Base-by-base conservation (phyloP, 225 moss, liverwort and hornwort species). In the Marchantia polymorpha region DNA sequence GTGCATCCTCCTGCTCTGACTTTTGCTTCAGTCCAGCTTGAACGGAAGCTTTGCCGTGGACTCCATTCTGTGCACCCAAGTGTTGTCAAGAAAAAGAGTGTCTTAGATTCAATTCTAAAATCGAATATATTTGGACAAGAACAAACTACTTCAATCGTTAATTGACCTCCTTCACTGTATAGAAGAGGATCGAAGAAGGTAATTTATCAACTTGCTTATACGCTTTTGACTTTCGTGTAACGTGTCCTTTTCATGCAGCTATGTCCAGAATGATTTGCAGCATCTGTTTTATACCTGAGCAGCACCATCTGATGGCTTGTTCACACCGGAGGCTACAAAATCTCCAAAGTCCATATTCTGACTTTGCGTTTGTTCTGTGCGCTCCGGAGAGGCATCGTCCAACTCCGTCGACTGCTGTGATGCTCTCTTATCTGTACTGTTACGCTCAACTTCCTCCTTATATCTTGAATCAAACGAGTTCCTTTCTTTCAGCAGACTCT, bases 391-490 rank as follows among this genome's bases (percentile, higher is more conserved):
- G 55, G 79, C 49, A 55, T 75, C 80, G 16, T 82, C 84, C 7
- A 84, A 73, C 73, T 86, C 86, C 81, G 83, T 78, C 29, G 76
- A 81, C 30, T 75, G 74, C 55, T 80, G 76, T 26, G 79, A 16
- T 26, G 68, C 79, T 76, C 68, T 73, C 84, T 73, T 77, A 54
- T 87, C 80, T 51, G 84, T 80, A 29, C 75, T 84, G 64, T 77
- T 84, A 7, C 74, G 67, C n/a, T 82, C 83, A 66, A 84, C 72
- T 58, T 87, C 83, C 79, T 84, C 82, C 52, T 84, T 84, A 23
- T 76, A 84, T 80, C 47, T 82, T 54, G 67, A 58, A 65, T 84
- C 80, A 46, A 83, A 84, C 72, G 79, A 82, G 76, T 79, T 84
- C 69, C 84, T 77, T 64, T 82, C 82, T 9, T 87, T 77, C 69